Evolutionary conservation across 2,329 filamentous ascomycete genomes (phyloP), one percentile per base, ranked within the genome.

Genomic region (Ophiocordyceps camponoti-leonardi): DNA sequence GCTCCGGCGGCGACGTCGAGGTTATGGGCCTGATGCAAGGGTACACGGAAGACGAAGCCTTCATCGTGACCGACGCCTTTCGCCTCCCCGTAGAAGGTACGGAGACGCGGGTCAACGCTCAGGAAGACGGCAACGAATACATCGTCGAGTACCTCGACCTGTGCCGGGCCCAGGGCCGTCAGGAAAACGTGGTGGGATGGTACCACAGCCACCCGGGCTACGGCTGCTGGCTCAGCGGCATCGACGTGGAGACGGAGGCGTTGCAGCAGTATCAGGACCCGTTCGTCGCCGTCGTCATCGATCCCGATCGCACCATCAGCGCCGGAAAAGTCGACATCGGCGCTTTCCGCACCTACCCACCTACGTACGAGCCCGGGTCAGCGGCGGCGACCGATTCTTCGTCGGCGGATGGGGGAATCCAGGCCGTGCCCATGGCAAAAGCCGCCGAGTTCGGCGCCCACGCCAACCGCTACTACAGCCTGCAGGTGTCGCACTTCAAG

Each of bases 21-120:
- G 77, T 98, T 56, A 98, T 98, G 92, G 92, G 92, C 47, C 65
- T 98, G 54, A 98, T 98, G 92, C 84, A 94, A 59, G 92, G 92
- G 50, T 94, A 94, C 62, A 82, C 94, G 44, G 77, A 86, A 52
- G 79, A 81, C 40, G 81, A 93, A 56, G 76, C 84, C 1, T 85
- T 98, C 56, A 78, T 98, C 52, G 83, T 98, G 45, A 96, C 88
- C 1, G 92, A 98, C 58, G 86, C 88, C 23, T 92, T 96, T 64
- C 79, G 88, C 19, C 69, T 98, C 37, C 92, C 92, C 0, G 92
- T 98, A 39, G 92, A 98, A 61, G 92, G 92, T 23, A 98, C 92
- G n/a, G 92, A 98, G 67, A 98, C 92, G 2, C 75, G 92, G 49
- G 92, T 98, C 54, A 98, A 98, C 61, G 92, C 92, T 0, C 87